Evolutionary conservation across 2,329 filamentous ascomycete genomes (phyloP).

Genomic region (Rutstroemia sp.): DNA sequence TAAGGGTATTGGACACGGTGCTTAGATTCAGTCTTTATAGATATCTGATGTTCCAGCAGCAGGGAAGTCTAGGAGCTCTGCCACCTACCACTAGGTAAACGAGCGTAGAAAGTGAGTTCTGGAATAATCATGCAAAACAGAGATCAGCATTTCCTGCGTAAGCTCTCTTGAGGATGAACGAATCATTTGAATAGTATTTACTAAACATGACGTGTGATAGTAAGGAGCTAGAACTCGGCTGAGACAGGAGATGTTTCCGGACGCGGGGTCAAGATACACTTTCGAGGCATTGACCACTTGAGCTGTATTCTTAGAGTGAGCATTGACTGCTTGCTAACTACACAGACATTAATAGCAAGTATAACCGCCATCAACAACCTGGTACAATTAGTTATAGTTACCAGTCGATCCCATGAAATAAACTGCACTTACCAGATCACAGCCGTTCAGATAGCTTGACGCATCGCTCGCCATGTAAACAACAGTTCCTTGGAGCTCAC

Average conservation of each 20-base stretch:
- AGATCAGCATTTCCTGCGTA: background rate
- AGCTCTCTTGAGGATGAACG: too few species aligned
- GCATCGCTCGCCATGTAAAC: constrained; percentile 25
- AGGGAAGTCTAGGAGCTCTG: background rate
- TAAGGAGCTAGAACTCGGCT: background rate
- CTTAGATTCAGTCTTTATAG: too few species aligned
- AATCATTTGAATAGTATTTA: too few species aligned
- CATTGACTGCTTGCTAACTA: background rate
- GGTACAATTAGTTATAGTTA: background rate
- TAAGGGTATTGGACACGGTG: too few species aligned
- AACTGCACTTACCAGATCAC: constrained; percentile 19
- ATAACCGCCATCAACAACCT: constrained; percentile 21
- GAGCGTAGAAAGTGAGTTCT: too few species aligned
- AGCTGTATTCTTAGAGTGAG: background rate
- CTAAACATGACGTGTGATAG: background rate
- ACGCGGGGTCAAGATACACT: background rate
- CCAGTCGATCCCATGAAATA: background rate
- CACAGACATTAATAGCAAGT: background rate
- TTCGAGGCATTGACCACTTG: background rate
- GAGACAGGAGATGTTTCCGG: background rate
- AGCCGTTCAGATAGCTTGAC: constrained; percentile 20
- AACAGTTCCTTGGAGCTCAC: constrained; percentile 32
- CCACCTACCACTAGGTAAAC: too few species aligned
- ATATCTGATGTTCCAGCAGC: background rate
- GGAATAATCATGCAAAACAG: background rate